A percentile compares a stretch with the other conserved stretches of the same genome.
phyloP scores from a whole-genome alignment of 2,329 filamentous ascomycete species.

The Monosporascus sp. region DNA sequence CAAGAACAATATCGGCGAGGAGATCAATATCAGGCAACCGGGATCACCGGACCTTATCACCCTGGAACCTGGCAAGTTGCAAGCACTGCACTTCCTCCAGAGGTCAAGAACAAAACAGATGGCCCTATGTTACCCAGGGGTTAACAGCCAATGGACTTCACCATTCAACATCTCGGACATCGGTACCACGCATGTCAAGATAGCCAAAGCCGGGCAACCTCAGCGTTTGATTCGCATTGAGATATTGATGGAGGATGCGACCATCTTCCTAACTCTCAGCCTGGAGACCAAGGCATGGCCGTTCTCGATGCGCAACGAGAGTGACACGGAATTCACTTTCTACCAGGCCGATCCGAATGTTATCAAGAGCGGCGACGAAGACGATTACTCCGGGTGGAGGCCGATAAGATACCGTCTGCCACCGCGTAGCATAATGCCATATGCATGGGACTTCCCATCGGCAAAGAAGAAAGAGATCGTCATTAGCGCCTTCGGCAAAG shows the following conservation, averaged over 20 bases:
- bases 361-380: constrained; percentile 70
- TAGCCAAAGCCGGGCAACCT: constrained; percentile 83
- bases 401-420: constrained; percentile 90
- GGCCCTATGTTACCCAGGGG: constrained; percentile 84
- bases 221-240: constrained; percentile 86
- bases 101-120: constrained; percentile 80
- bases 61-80: constrained; percentile 69
- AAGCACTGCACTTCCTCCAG: constrained; percentile 86
- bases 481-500: constrained; percentile 70
- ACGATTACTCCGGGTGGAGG: constrained; percentile 83
- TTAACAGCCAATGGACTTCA: constrained; percentile 96
- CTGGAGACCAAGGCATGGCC: constrained; percentile 95
- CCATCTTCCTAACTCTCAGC: constrained; percentile 86
- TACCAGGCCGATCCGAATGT: constrained; percentile 91
- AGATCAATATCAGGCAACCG: constrained; percentile 84
- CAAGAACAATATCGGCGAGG: constrained; percentile 86
- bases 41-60: constrained; percentile 82
- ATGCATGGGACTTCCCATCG: constrained; percentile 97
- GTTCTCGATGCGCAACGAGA: constrained; percentile 98
- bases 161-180: constrained; percentile 97
- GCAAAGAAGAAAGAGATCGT: constrained; percentile 95
- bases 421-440: constrained; percentile 96
- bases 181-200: constrained; percentile 87
- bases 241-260: constrained; percentile 85
- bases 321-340: constrained; percentile 93